These are phyloP conservation scores for Colletotrichum neosansevieriae DNA, from an alignment of 2,329 filamentous ascomycete genomes.

Conservation along the genomic window DNA sequence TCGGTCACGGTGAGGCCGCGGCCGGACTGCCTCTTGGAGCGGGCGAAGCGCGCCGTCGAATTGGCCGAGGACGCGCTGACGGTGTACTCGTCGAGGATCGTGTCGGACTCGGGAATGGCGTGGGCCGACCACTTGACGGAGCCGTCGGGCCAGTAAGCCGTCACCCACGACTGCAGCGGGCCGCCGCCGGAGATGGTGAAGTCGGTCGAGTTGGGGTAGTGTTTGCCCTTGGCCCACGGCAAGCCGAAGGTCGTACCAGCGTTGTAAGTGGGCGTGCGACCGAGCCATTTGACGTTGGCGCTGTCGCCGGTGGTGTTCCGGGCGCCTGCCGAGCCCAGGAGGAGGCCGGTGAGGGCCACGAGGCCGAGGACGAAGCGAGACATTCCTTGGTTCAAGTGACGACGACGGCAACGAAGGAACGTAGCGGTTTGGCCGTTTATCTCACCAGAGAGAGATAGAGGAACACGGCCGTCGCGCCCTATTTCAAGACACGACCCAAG, in stretches of 20 bases:
- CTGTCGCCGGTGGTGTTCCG: slow-evolving; percentile 32
- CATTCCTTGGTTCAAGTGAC: slow-evolving; percentile 29
- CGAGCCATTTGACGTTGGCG: slow-evolving; percentile 54
- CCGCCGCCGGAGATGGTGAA: slow-evolving; percentile 49
- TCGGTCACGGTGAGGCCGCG: slow-evolving; percentile 43
- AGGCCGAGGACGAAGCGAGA: slow-evolving; percentile 33
- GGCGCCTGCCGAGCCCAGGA: slow-evolving; percentile 33
- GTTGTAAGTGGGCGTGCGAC: slow-evolving; percentile 50
- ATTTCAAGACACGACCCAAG: slow-evolving; percentile 7
- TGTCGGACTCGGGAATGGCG: slow-evolving; percentile 60
- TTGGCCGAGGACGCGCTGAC: slow-evolving; percentile 42
- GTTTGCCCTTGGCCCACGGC: slow-evolving; percentile 57
- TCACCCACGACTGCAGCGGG: slow-evolving; percentile 64
- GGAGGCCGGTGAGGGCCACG: slow-evolving; percentile 34
- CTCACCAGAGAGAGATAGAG: not conserved
- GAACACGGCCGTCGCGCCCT: not conserved
- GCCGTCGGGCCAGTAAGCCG: slow-evolving; percentile 70
- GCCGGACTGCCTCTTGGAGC: slow-evolving; percentile 49
- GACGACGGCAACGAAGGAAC: not conserved
- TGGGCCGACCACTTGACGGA: slow-evolving; percentile 73
- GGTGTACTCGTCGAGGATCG: slow-evolving; percentile 56
- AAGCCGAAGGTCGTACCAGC: slow-evolving; percentile 58
- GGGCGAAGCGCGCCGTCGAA: slow-evolving; percentile 43
- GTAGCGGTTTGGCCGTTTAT: slow-evolving; percentile 2
- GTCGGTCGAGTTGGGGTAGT: slow-evolving; percentile 50